Evolutionary conservation across 345 rosid genomes (phyloP), one percentile per base, ranked within the genome.

Genomic region (Eucalyptus marginata): DNA sequence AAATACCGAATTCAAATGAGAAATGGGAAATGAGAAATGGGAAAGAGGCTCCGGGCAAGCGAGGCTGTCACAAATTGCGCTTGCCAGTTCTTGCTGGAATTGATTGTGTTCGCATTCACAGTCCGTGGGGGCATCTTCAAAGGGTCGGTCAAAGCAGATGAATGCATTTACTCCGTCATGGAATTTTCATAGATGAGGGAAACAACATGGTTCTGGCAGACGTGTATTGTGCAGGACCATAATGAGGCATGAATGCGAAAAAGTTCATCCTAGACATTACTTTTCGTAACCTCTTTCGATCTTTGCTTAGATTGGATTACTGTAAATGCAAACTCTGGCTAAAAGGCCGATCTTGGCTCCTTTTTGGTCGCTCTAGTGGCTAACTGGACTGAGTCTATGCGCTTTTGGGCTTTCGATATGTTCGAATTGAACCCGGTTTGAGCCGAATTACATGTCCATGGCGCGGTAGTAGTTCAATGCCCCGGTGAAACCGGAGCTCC

Each of bases 381-480:
- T 64, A 16, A n/a, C 76, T 64, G 76, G 18, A 64, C 76, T n/a
- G 25, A 71, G 18, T 71, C 27, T 5, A 10, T 71, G 20, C 40
- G 13, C 25, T 33, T 71, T 71, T 33, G 25, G 44, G 81, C 40
- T 71, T 71, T 18, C 81, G 10, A 76, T 36, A 20, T 6, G 83
- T 7, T 20, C 13, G 27, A 36, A 76, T 40, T 20, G 83, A 76
- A 20, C 27, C 25, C 4, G 27, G 81, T 71, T 10, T 36, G 81
- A 54, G 49, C 12, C 43, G 33, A 7, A 79, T 66, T 86, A 87
- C 89, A 25, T 36, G 90, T 91, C 88, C 90, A 91, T 86, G 84
- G 88, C 87, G 18, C 88, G 87, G 68, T 84, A 91, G 86, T 88
- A 91, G 91, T 93, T 93, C 40, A 90, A 24, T 15, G 88, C 90